Conservation (phyloP, 805 yeast species). For the Spathaspora passalidarum region DNA sequence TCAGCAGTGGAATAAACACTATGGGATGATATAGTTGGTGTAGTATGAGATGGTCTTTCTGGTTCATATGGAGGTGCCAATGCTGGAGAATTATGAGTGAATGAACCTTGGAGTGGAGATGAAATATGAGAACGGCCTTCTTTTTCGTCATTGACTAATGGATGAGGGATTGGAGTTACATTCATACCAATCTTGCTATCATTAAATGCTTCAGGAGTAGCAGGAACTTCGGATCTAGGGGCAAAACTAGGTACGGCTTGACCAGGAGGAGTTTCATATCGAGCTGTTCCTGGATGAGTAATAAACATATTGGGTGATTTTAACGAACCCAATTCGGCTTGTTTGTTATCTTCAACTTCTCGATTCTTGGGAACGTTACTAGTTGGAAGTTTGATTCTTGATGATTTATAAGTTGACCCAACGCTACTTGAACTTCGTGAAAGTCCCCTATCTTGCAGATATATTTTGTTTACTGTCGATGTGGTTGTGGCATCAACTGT, state of each 20-base stretch:
- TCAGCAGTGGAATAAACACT: neutral
- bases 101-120: slow-evolving; percentile 13
- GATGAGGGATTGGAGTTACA: slow-evolving; percentile 4
- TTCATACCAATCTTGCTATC: slow-evolving; percentile 4
- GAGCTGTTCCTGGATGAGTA: neutral
- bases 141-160: slow-evolving; percentile 1
- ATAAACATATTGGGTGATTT: neutral
- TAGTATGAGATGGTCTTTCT: slow-evolving; percentile 4
- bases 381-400: slow-evolving; percentile 9
- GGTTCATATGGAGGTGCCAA: slow-evolving; percentile 10
- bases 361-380: neutral
- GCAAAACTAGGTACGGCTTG: neutral
- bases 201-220: slow-evolving; percentile 20
- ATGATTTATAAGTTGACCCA: slow-evolving; percentile 8
- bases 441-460: neutral
- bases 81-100: slow-evolving; percentile 2
- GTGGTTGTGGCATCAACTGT: neutral
- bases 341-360: neutral
- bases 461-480: neutral
- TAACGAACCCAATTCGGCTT: neutral
- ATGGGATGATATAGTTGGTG: slow-evolving; percentile 4
- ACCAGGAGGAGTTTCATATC: slow-evolving; percentile 3
- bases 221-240: neutral
- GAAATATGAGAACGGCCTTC: slow-evolving; percentile 12
- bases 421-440: slow-evolving; percentile 9